Percentiles rank a stretch among this genome's conserved stretches.
These are phyloP conservation scores for Malassezia vespertilionis DNA, from an alignment of 1,284 basidiomycete genomes.

Conservation along the genomic window DNA sequence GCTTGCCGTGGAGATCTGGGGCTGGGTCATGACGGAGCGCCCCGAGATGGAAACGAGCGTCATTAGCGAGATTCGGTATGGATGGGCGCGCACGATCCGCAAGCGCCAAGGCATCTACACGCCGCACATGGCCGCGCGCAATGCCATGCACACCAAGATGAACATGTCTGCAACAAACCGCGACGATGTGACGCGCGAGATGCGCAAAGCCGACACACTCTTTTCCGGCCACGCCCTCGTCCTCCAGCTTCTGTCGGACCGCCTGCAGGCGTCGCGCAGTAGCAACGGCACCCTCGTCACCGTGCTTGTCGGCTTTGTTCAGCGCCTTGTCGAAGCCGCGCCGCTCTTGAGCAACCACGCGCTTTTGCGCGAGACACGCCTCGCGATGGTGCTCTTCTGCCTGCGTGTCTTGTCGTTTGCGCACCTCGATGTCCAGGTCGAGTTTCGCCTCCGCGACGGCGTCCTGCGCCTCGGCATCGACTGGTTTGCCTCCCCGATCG, in stretches of 20 bases:
- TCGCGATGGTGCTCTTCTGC: slow-evolving; percentile 79
- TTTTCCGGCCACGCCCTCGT: slow-evolving; percentile 66
- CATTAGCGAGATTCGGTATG: slow-evolving; percentile 72
- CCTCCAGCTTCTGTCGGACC: slow-evolving; percentile 78
- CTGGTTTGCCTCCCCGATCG: slow-evolving; percentile 61
- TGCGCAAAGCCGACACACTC: slow-evolving; percentile 61
- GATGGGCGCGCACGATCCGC: slow-evolving; percentile 79
- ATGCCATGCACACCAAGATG: slow-evolving; percentile 76
- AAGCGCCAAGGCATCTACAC: slow-evolving; percentile 50
- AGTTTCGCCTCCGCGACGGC: slow-evolving; percentile 63
- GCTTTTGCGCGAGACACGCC: slow-evolving; percentile 75
- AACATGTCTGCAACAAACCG: slow-evolving; percentile 86
- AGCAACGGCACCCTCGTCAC: slow-evolving; percentile 60
- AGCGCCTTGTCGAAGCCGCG: slow-evolving; percentile 51
- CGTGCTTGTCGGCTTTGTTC: slow-evolving; percentile 71
- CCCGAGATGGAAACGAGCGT: slow-evolving; percentile 64
- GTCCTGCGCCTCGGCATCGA: slow-evolving; percentile 71
- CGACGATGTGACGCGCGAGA: slow-evolving; percentile 64
- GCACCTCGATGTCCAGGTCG: slow-evolving; percentile 70
- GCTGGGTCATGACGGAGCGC: slow-evolving; percentile 83
- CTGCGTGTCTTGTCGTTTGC: slow-evolving; percentile 85
- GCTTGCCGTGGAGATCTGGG: slow-evolving; percentile 87
- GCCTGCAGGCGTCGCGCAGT: slow-evolving; percentile 86
- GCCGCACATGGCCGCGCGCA: slow-evolving; percentile 55
- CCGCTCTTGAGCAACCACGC: slow-evolving; percentile 67